Evolutionary conservation across 139 green algal genomes (phyloP), one percentile per base, ranked within the genome.

Genomic region (Yamagishiella unicocca): DNA sequence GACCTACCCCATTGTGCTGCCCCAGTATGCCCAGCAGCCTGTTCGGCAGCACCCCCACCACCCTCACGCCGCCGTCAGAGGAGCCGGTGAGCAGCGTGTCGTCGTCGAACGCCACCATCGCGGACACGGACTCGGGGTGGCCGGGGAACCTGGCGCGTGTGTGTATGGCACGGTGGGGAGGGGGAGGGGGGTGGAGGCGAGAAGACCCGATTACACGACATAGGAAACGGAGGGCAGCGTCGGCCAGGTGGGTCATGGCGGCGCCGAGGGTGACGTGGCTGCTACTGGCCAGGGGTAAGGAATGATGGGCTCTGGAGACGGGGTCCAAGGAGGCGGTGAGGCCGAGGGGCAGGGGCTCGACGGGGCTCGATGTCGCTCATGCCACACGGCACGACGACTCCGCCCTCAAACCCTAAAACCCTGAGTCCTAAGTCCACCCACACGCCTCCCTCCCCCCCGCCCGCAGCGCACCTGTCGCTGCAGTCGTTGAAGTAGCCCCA

Each of bases 401-500:
- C n/a, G n/a, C n/a, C n/a, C n/a, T n/a, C n/a, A n/a, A n/a, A n/a
- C n/a, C n/a, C n/a, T n/a, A n/a, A n/a, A n/a, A n/a, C n/a, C n/a
- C n/a, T n/a, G n/a, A n/a, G n/a, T n/a, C n/a, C n/a, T n/a, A n/a
- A n/a, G 21, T 7, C 64, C 64, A 29, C 64, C 64, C 64, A 6
- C n/a, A 9, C n/a, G 21, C 67, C 67, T 75, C 14, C 35, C 8
- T 9, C 67, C 67, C 12, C 67, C 67, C 37, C 67, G 3, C 35
- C 67, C 42, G 22, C 71, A 3, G 21, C 62, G 45, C 77, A 92
- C 89, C 89, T 89, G 89, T 95, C 92, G 81, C 89, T 96, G 93
- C 95, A 97, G 90, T 98, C 97, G 53, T 97, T 94, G 87, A 96
- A 97, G 90, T 97, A 93, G 33, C 97, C 97, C 96, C 96, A 99